Conservation (phyloP, 2,329 filamentous ascomycete species). For the Exophiala viscosa region DNA sequence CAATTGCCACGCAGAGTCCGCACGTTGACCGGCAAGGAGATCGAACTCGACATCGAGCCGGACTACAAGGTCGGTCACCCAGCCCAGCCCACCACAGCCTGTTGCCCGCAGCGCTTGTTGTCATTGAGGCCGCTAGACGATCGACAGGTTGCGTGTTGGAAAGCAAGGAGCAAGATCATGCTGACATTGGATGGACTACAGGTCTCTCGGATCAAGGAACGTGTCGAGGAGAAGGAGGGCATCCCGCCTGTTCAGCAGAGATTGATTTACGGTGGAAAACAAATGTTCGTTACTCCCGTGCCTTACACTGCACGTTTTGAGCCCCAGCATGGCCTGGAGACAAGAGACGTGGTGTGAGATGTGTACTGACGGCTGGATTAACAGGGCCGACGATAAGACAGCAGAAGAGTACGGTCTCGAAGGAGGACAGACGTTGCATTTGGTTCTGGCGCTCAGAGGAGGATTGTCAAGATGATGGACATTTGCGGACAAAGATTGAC, state of each 20-base stretch:
- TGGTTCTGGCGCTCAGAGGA: slow-evolving; percentile 90
- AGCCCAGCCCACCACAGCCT: too few relatives aligned
- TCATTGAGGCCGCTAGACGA: background rate
- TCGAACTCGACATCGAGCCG: slow-evolving; percentile 93
- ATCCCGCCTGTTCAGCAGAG: slow-evolving; percentile 96
- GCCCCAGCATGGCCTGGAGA: background rate
- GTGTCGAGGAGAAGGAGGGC: slow-evolving; percentile 97
- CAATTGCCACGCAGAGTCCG: slow-evolving; percentile 65
- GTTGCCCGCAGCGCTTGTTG: too few relatives aligned
- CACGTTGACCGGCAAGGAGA: slow-evolving; percentile 97
- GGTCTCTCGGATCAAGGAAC: slow-evolving; percentile 97
- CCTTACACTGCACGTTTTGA: background rate
- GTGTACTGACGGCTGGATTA: background rate
- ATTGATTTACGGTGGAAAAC: slow-evolving; percentile 93
- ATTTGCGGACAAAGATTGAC: too few relatives aligned
- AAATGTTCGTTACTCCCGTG: slow-evolving; percentile 67
- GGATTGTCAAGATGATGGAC: slow-evolving; percentile 44
- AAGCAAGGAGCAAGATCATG: background rate
- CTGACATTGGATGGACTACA: slow-evolving; percentile 36
- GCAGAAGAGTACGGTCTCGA: slow-evolving; percentile 86
- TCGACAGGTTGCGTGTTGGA: background rate
- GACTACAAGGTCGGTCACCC: slow-evolving; percentile 75
- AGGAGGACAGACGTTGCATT: slow-evolving; percentile 87
- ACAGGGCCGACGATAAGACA: slow-evolving; percentile 90
- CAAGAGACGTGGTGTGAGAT: background rate